Percentiles rank a stretch among this genome's conserved stretches.
Conservation (phyloP, 768 basidiomycete species). For the Agaricus bisporus region DNA sequence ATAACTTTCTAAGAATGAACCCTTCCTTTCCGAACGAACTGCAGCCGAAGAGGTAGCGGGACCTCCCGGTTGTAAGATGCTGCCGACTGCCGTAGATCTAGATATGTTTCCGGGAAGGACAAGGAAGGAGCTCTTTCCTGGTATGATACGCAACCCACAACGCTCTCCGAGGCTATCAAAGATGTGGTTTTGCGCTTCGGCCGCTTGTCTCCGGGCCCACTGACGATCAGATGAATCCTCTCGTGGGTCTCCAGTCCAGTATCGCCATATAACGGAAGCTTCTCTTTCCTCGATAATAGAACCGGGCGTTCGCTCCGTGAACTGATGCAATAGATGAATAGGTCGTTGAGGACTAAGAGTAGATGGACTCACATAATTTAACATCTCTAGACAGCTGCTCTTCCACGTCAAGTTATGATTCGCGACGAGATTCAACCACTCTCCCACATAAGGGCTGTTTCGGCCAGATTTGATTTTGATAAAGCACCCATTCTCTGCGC, state of each 20-base stretch:
- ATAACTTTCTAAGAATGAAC: background rate
- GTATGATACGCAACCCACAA: slow-evolving; percentile 79
- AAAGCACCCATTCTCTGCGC: slow-evolving; percentile 87
- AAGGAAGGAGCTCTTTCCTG: slow-evolving; percentile 73
- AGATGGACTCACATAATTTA: slow-evolving; percentile 65
- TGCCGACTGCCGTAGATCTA: slow-evolving; percentile 75
- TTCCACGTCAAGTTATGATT: slow-evolving; percentile 83
- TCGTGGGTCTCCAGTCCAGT: slow-evolving; percentile 53
- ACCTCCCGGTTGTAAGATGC: slow-evolving; percentile 66
- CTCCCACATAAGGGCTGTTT: slow-evolving; percentile 12
- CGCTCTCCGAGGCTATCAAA: slow-evolving; percentile 84
- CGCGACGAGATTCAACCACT: slow-evolving; percentile 79
- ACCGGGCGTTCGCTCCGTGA: slow-evolving; percentile 83
- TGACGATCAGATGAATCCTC: slow-evolving; percentile 54
- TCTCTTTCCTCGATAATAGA: slow-evolving; percentile 81
- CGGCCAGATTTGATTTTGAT: slow-evolving; percentile 46
- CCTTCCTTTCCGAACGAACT: slow-evolving; percentile 15
- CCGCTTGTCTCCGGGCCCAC: slow-evolving; percentile 84
- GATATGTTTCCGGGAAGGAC: slow-evolving; percentile 80
- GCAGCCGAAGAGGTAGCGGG: slow-evolving; percentile 34
- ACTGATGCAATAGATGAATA: slow-evolving; percentile 37
- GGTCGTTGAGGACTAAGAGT: background rate
- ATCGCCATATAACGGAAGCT: slow-evolving; percentile 81
- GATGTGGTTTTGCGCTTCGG: slow-evolving; percentile 89
- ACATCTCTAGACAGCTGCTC: slow-evolving; percentile 69